Percentiles rank a stretch among this genome's conserved stretches.
phyloP scores from a whole-genome alignment of 441 rosid species.

The Macaranga tanarius region DNA sequence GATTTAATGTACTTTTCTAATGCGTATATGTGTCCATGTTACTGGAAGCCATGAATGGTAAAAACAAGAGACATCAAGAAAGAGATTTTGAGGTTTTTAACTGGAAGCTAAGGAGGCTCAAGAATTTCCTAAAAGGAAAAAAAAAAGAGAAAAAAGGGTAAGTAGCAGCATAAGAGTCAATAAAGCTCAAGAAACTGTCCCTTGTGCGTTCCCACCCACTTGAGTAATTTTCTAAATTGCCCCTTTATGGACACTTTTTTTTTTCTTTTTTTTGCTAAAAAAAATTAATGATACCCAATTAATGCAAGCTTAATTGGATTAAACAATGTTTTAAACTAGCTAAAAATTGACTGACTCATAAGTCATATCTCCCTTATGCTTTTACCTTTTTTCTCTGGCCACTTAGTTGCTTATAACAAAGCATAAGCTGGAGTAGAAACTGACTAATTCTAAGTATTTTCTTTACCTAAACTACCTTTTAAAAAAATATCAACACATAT shows the following conservation, averaged over 20 bases:
- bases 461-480: too few relatives aligned
- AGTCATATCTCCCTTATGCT: too few relatives aligned
- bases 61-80: neutral
- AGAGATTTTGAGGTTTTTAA: too few relatives aligned
- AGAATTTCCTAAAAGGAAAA: conserved; percentile 4
- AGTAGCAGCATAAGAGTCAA: conserved; percentile 14
- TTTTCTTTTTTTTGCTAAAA: neutral
- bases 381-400: too few relatives aligned
- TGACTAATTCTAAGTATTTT: too few relatives aligned
- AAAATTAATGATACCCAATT: neutral
- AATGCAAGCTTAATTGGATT: neutral
- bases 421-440: too few relatives aligned
- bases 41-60: too few relatives aligned
- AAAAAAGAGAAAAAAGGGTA: neutral
- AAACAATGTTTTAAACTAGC: too few relatives aligned
- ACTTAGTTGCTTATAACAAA: too few relatives aligned
- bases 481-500: too few relatives aligned
- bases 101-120: neutral
- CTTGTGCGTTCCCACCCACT: conserved; percentile 5
- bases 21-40: too few relatives aligned
- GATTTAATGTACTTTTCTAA: conserved; percentile 35
- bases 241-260: neutral
- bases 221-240: neutral
- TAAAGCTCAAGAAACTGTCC: conserved; percentile 15
- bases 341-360: too few relatives aligned